Base-by-base conservation (phyloP, 2,329 filamentous ascomycete species). In the Blastomyces emzantsi region DNA sequence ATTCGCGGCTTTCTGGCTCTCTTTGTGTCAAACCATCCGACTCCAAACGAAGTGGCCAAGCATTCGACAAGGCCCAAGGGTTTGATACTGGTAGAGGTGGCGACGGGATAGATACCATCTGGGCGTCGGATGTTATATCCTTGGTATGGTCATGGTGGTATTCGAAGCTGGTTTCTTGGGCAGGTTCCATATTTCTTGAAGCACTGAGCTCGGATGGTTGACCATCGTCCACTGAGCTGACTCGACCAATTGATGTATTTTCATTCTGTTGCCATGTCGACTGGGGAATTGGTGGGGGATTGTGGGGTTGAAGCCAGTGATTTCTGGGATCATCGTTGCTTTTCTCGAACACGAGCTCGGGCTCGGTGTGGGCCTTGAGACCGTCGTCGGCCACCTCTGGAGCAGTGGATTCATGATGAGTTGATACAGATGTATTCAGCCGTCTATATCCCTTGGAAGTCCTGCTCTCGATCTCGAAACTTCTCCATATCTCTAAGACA, bases 401-500 rank as follows among this genome's bases (percentile, higher is more conserved):
- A 17, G 25, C 41, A 13, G 41, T 47, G 22, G 36, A 19, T 45
- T 58, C 39, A 15, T 8, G 56, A 43, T 43, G 22, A 30, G 56
- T 25, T 25, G 36, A 39, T 41, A 25, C 39, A 8, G 36, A 43
- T 17, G 25, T n/a, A 13, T n/a, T 43, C 25, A 22, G 13, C 57
- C 11, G 57, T 6, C 57, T 19, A 47, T 6, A n/a, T 2, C 28
- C 25, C 41, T 7, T 30, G 4, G 55, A 54, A 36, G 65, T 56
- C 19, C 66, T 65, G 39, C 58, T 63, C 61, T 74, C 72, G 63
- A 71, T 63, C 61, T 74, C 72, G 63, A 71, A 75, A 41, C 66
- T 67, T 63, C 72, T 74, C 77, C 77, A 79, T 41, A 76, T 64
- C 56, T 77, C 71, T 6, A 72, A 72, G 15, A 77, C 71, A 9